A percentile compares a stretch with the other conserved stretches of the same genome.
Conservation (phyloP, 352 stramenopile genomes). For the Globisporangium mamillatum region DNA sequence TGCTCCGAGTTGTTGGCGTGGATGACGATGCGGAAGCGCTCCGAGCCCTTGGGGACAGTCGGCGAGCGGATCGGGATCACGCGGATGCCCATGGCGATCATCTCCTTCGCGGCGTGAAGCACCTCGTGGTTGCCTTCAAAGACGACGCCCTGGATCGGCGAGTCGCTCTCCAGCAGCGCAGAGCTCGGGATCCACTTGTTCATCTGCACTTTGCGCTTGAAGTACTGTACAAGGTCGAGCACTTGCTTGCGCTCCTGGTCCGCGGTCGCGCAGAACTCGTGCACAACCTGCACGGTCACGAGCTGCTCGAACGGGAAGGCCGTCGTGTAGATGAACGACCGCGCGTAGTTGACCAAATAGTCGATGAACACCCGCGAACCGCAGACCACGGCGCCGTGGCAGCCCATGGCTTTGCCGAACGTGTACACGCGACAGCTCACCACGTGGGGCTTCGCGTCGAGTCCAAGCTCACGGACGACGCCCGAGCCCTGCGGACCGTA, state of each 20-base stretch:
- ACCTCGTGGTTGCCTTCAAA: constrained; percentile 90
- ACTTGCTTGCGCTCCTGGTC: constrained; percentile 41
- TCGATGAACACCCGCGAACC: constrained; percentile 87
- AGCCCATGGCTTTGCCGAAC: constrained; percentile 97
- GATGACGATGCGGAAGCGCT: constrained; percentile 95
- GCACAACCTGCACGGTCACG: constrained; percentile 84
- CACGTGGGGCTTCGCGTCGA: constrained; percentile 76
- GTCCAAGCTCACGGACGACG: constrained; percentile 54
- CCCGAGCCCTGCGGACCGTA: constrained; percentile 82
- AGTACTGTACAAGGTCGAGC: constrained; percentile 69
- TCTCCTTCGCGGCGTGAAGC: constrained; percentile 62
- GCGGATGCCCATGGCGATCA: constrained; percentile 77
- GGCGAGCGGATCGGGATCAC: constrained; percentile 95
- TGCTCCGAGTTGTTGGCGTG: constrained; percentile 92
- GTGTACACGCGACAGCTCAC: constrained; percentile 92
- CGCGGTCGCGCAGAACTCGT: constrained; percentile 77
- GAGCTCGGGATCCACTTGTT: constrained; percentile 37
- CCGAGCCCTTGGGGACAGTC: constrained; percentile 91
- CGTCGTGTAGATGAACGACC: constrained; percentile 98
- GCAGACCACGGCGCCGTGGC: constrained; percentile 93
- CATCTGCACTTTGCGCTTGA: constrained; percentile 55
- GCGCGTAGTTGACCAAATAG: constrained; percentile 97
- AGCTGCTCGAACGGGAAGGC: constrained; percentile 91
- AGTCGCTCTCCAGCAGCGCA: constrained; percentile 64
- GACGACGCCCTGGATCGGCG: constrained; percentile 94